phyloP scores from a whole-genome alignment of 768 basidiomycete species.

The Mycena chlorophos region DNA sequence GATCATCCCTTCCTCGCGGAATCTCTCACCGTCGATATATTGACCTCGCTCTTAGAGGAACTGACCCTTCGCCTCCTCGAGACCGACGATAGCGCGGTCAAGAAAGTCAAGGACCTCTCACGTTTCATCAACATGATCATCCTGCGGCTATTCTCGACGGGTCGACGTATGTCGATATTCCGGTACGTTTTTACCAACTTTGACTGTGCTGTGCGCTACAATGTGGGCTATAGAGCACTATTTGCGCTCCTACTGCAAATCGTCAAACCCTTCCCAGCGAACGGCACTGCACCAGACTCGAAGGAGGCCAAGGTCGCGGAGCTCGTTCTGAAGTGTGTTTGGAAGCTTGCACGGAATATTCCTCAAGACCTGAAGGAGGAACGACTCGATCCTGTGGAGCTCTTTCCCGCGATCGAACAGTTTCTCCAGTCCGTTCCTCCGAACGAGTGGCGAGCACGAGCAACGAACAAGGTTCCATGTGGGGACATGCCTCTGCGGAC shows the following conservation, averaged over 20 bases:
- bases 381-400: slow-evolving; percentile 79
- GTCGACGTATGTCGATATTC: slow-evolving; percentile 87
- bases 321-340: slow-evolving; percentile 92
- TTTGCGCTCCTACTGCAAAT: slow-evolving; percentile 83
- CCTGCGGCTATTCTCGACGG: slow-evolving; percentile 87
- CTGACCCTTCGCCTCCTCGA: slow-evolving; percentile 88
- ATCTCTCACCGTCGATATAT: slow-evolving; percentile 78
- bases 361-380: slow-evolving; percentile 85
- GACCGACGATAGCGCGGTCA: slow-evolving; percentile 83
- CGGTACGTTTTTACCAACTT: slow-evolving; percentile 56
- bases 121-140: slow-evolving; percentile 99
- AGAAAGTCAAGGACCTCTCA: slow-evolving; percentile 88
- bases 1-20: slow-evolving; percentile 88
- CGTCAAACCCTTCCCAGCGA: slow-evolving; percentile 78
- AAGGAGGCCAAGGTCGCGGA: slow-evolving; percentile 89
- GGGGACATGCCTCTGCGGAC: slow-evolving; percentile 98
- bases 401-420: slow-evolving; percentile 91
- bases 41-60: slow-evolving; percentile 88
- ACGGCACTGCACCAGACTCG: slow-evolving; percentile 69
- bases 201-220: not conserved
- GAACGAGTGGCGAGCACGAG: slow-evolving; percentile 92
- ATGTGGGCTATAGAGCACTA: slow-evolving; percentile 51
- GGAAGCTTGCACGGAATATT: slow-evolving; percentile 95
- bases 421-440: slow-evolving; percentile 93
- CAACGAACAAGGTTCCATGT: slow-evolving; percentile 87